A percentile compares a stretch with the other conserved stretches of the same genome.
Conservation (phyloP, 2,329 filamentous ascomycete genomes). For the Fusarium sp. region DNA sequence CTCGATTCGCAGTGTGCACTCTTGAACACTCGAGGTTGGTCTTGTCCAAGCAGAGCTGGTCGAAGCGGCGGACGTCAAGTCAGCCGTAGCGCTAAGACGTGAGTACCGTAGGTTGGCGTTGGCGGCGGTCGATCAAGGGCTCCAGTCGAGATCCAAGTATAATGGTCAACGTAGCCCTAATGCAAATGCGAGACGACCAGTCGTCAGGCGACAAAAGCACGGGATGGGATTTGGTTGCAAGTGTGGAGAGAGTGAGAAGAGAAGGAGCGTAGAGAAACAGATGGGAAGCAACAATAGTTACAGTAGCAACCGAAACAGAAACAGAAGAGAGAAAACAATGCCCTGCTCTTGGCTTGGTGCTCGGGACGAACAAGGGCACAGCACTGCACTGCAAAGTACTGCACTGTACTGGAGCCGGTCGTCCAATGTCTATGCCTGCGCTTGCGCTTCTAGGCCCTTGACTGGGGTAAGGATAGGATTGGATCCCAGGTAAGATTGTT, state of each 20-base stretch:
- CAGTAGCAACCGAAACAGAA: slow-evolving; percentile 32
- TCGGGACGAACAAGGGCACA: slow-evolving; percentile 35
- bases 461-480: slow-evolving; percentile 41
- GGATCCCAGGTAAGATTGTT: slow-evolving; percentile 32
- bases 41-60: slow-evolving; percentile 29
- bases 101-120: slow-evolving; percentile 24
- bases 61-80: slow-evolving; percentile 44
- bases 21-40: slow-evolving; percentile 21
- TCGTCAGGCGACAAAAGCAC: slow-evolving; percentile 46
- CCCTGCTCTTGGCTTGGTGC: slow-evolving; percentile 14
- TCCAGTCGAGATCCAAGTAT: slow-evolving; percentile 43
- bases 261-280: slow-evolving; percentile 48
- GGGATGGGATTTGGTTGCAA: slow-evolving; percentile 29
- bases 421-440: slow-evolving; percentile 26
- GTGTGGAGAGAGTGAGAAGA: slow-evolving; percentile 35
- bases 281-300: slow-evolving; percentile 31
- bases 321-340: slow-evolving; percentile 41
- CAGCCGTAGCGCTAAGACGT: slow-evolving; percentile 43
- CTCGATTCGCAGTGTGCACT: slow-evolving; percentile 25
- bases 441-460: slow-evolving; percentile 41
- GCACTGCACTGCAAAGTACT: slow-evolving; percentile 10
- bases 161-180: slow-evolving; percentile 45
- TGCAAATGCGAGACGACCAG: slow-evolving; percentile 49
- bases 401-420: slow-evolving; percentile 2
- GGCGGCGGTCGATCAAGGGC: slow-evolving; percentile 30